A percentile compares a stretch with the other conserved stretches of the same genome.
These are phyloP conservation scores for Fomitiporia mediterranea DNA, from an alignment of 1,284 basidiomycete genomes.

Conservation along the genomic window DNA sequence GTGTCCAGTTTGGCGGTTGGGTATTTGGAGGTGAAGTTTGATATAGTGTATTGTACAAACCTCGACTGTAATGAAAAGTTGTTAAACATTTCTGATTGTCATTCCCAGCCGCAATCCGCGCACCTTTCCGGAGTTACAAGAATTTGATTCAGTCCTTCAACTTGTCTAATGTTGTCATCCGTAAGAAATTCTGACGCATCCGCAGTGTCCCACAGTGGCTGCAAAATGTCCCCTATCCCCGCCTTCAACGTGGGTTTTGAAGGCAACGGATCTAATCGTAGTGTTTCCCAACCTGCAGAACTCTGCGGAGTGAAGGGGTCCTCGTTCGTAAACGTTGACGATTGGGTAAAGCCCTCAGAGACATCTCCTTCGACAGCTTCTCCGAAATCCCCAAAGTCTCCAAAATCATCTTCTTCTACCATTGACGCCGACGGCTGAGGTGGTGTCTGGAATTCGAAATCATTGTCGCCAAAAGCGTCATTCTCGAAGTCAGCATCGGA, in stretches of 20 bases:
- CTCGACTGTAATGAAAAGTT: constrained; percentile 48
- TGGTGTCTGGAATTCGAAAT: constrained; percentile 59
- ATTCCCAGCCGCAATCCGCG: constrained; percentile 14
- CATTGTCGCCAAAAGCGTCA: constrained; percentile 58
- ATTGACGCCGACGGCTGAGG: constrained; percentile 38
- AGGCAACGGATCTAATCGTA: constrained; percentile 63
- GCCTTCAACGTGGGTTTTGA: constrained; percentile 50
- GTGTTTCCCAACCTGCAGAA: constrained; percentile 48
- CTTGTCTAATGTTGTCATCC: constrained; percentile 72
- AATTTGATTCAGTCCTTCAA: constrained; percentile 75
- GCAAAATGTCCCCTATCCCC: constrained; percentile 63
- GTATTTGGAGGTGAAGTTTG: constrained; percentile 57
- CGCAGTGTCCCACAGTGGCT: constrained; percentile 53
- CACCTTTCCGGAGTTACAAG: constrained; percentile 73
- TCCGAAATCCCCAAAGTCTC: constrained; percentile 84
- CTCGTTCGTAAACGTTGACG: constrained; percentile 39
- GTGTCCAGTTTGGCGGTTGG: constrained; percentile 86
- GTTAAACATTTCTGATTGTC: neutral
- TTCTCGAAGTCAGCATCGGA: constrained; percentile 32
- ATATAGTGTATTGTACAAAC: constrained; percentile 65
- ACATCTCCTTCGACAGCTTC: constrained; percentile 47
- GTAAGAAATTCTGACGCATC: constrained; percentile 51
- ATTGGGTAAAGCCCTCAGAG: constrained; percentile 36
- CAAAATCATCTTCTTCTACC: constrained; percentile 66
- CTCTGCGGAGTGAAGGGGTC: constrained; percentile 16